These are phyloP conservation scores for Fusarium sp. DNA, from an alignment of 2,329 filamentous ascomycete species.

Conservation along the genomic window DNA sequence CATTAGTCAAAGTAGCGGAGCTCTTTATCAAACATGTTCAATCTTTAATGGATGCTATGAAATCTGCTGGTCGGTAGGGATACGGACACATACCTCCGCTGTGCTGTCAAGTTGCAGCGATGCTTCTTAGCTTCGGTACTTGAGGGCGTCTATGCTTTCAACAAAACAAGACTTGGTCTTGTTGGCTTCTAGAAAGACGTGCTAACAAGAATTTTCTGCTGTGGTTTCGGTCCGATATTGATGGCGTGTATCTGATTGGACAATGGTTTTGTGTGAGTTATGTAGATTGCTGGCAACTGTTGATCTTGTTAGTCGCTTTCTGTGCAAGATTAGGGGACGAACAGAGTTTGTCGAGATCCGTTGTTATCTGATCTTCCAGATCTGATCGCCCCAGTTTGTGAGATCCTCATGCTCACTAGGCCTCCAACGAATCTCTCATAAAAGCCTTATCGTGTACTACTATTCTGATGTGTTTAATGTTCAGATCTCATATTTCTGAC, in stretches of 20 bases:
- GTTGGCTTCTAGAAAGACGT: constrained; percentile 9
- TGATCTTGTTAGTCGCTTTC: background rate
- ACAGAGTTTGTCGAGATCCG: background rate
- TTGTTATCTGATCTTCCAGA: background rate
- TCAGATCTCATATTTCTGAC: background rate
- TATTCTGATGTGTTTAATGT: background rate
- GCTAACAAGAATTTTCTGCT: constrained; percentile 16
- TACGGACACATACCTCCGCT: constrained; percentile 23
- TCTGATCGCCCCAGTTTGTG: background rate
- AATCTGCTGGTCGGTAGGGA: constrained; percentile 1
- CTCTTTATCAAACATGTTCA: background rate
- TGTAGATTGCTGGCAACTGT: background rate
- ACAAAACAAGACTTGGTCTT: background rate
- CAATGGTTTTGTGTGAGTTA: background rate
- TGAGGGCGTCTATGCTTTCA: background rate
- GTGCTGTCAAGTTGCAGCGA: background rate
- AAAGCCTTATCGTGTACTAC: background rate
- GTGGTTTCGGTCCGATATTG: constrained; percentile 20
- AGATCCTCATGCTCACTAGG: background rate
- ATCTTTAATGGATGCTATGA: background rate
- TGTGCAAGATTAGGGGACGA: background rate
- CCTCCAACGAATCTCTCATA: background rate
- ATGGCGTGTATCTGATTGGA: constrained; percentile 1
- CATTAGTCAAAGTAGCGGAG: constrained; percentile 17
- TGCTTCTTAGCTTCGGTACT: constrained; percentile 16